A percentile compares a stretch with the other conserved stretches of the same genome.
Conservation (phyloP, 345 rosid genomes). For the Arabidopsis thaliana region DNA sequence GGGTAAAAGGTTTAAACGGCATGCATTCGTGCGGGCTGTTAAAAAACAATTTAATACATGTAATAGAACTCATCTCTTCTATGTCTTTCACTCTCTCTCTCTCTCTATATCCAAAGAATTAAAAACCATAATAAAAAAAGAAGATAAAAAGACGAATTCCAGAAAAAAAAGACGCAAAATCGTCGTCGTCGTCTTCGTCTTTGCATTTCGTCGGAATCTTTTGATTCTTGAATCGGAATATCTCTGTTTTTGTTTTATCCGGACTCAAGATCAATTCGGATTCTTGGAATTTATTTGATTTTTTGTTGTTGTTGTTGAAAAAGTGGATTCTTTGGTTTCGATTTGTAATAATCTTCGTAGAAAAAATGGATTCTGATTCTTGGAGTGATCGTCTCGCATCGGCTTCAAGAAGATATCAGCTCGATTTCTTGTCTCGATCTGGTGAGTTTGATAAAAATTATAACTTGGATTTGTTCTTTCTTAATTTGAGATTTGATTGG, state of each 20-base stretch:
- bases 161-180: conserved; percentile 34
- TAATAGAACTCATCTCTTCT: conserved; percentile 12
- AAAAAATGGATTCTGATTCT: conserved; percentile 84
- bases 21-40: conserved; percentile 30
- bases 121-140: conserved; percentile 1
- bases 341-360: conserved; percentile 13
- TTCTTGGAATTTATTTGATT: conserved; percentile 1
- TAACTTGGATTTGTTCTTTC: neutral
- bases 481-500: conserved; percentile 34
- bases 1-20: conserved; percentile 39
- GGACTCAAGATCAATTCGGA: conserved; percentile 15
- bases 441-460: conserved; percentile 54
- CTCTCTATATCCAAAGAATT: conserved; percentile 41
- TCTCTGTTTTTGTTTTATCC: neutral
- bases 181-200: conserved; percentile 35
- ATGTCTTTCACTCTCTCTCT: conserved; percentile 8
- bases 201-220: conserved; percentile 33
- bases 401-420: conserved; percentile 79
- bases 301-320: conserved; percentile 8
- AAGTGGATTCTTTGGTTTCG: conserved; percentile 30
- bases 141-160: conserved; percentile 5
- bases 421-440: conserved; percentile 86
- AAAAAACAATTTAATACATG: neutral
- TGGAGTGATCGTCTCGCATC: conserved; percentile 86
- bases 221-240: conserved; percentile 31